Evolutionary conservation across 371 early-diverging fungal species (phyloP).

Genomic region (Rhizopus microsporus): DNA sequence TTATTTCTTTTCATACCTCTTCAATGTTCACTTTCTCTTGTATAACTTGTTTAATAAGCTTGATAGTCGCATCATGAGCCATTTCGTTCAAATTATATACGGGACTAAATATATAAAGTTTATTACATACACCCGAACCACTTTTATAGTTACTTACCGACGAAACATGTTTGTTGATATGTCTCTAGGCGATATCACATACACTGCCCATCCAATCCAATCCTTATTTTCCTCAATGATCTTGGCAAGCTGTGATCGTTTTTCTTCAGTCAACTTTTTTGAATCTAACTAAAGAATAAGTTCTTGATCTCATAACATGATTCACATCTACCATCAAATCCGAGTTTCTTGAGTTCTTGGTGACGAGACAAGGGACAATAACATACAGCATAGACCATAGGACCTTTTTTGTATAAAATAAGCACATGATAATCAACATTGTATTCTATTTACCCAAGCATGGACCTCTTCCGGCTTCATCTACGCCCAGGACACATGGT

Average conservation of each 20-base stretch:
- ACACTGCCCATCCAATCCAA: conserved; percentile 85
- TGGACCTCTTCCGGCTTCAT: conserved; percentile 99
- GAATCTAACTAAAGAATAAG: conserved; percentile 65
- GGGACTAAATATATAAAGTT: conserved; percentile 41
- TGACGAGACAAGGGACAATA: conserved; percentile 71
- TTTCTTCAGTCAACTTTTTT: conserved; percentile 79
- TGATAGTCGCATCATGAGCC: conserved; percentile 93
- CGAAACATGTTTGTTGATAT: conserved; percentile 87
- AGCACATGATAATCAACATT: background rate
- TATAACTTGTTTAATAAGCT: conserved; percentile 71
- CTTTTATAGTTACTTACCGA: conserved; percentile 20
- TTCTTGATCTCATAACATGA: background rate
- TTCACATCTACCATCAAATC: conserved; percentile 75
- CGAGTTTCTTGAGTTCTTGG: conserved; percentile 64
- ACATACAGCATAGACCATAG: conserved; percentile 95
- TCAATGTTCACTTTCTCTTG: conserved; percentile 67
- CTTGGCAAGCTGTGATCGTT: conserved; percentile 72
- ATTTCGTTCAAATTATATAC: conserved; percentile 95
- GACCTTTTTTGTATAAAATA: conserved; percentile 56
- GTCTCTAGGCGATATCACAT: conserved; percentile 83
- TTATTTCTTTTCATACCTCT: conserved; percentile 53
- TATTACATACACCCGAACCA: background rate
- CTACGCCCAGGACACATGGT: conserved; percentile 90
- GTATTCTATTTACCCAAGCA: conserved; percentile 74
- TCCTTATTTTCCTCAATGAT: conserved; percentile 59